Conservation (phyloP, 495 filamentous ascomycete species). For the Tuber indicum region DNA sequence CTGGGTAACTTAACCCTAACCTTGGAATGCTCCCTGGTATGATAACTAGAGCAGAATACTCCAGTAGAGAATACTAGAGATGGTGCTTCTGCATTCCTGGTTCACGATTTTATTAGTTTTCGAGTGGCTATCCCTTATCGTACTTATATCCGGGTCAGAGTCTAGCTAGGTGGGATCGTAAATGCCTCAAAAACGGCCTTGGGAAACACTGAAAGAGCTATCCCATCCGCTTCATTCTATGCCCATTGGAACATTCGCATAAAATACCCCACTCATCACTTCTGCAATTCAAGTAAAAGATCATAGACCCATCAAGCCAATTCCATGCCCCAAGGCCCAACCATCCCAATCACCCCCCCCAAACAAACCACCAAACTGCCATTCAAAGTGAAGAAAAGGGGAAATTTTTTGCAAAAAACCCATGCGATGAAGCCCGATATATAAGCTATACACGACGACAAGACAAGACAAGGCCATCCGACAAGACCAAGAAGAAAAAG, state of each 20-base stretch:
- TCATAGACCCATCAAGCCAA: not conserved
- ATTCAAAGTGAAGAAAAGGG: not conserved
- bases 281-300: not conserved
- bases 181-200: not conserved
- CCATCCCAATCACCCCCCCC: not conserved
- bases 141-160: not conserved
- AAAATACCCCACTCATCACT: not conserved
- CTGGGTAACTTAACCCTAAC: not conserved
- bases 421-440: not conserved
- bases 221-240: not conserved
- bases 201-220: not conserved
- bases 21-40: not conserved
- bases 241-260: not conserved
- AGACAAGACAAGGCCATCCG: not conserved
- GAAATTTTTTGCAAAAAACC: not conserved
- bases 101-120: not conserved
- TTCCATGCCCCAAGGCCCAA: not conserved
- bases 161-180: not conserved
- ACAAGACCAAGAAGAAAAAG: not conserved
- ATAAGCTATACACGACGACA: not conserved
- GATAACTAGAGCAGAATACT: not conserved
- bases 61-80: no score
- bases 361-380: not conserved
- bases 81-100: not conserved
- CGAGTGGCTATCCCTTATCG: not conserved